Evolutionary conservation across 2,329 filamentous ascomycete species (phyloP), one percentile per base, ranked within the genome.

Genomic region (Hypoxylon sp.): DNA sequence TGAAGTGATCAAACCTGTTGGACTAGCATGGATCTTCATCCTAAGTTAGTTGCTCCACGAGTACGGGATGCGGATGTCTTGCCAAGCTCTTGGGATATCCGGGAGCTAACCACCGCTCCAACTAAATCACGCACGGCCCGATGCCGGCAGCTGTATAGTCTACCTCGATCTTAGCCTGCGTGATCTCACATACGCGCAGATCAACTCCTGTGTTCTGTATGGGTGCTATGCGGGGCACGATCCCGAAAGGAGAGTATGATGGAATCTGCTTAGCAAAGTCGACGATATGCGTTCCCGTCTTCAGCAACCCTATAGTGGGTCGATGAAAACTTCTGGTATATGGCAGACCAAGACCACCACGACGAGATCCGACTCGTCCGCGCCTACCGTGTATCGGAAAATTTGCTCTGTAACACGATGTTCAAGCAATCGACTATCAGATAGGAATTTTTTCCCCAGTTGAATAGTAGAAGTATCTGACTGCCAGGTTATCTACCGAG

Each of bases 111-210:
- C 22, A 47, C 47, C 46, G 53, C 20, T 17, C 19, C 13, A 32
- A 15, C 15, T 30, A 19, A 17, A 30, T 24, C 15, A 47, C 32
- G 13, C 20, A 24, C 37, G 37, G 20, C 17, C 24, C 17, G 26
- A 39, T 17, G 19, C 32, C 4, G 22, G 43, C 20, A 6, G 15
- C 48, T 8, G n/a, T 24, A 24, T 44, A 44, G 50, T 57, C 6
- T 44, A 37, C 28, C 37, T 56, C 30, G 30, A 51, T 44, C 26
- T 43, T 4, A 20, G 41, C 41, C 37, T 64, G 49, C 53, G 59
- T 26, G 47, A 58, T 52, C 56, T 63, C 20, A 15, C 49, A 47
- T 56, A 55, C 44, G 24, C n/a, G 15, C n/a, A n/a, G 24, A 26
- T 7, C n/a, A 30, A 39, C 2, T 34, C 46, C 30, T 32, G 39